phyloP scores from a whole-genome alignment of 495 filamentous ascomycete species.

The Trichoderma erinaceum region DNA sequence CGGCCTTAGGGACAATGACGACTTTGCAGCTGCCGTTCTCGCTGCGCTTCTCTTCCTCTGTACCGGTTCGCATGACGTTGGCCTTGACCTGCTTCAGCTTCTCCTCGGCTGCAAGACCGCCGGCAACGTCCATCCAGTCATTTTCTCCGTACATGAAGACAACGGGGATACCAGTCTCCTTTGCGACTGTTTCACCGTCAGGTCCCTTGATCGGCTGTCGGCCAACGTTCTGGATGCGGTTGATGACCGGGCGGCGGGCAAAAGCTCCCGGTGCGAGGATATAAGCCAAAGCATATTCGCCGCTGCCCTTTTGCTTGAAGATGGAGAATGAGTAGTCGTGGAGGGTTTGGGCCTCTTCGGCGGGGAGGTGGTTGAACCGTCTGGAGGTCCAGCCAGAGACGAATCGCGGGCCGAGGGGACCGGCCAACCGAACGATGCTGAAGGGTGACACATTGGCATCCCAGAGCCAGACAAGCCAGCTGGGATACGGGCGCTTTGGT shows the following conservation, averaged over 20 bases:
- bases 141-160: slow-evolving; percentile 93
- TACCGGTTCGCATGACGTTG: slow-evolving; percentile 51
- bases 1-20: slow-evolving; percentile 71
- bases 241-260: slow-evolving; percentile 80
- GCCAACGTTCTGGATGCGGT: slow-evolving; percentile 79
- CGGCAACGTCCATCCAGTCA: slow-evolving; percentile 96
- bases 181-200: slow-evolving; percentile 18
- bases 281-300: slow-evolving; percentile 91
- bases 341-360: slow-evolving; percentile 73
- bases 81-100: slow-evolving; percentile 66
- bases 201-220: slow-evolving; percentile 48
- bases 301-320: slow-evolving; percentile 87
- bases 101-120: slow-evolving; percentile 73
- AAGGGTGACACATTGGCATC: slow-evolving; percentile 97
- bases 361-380: slow-evolving; percentile 80
- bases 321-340: slow-evolving; percentile 91
- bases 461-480: slow-evolving; percentile 89
- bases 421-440: slow-evolving; percentile 77
- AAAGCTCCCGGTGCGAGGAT: slow-evolving; percentile 90
- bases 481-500: slow-evolving; percentile 58
- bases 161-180: slow-evolving; percentile 73
- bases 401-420: slow-evolving; percentile 85
- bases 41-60: slow-evolving; percentile 57
- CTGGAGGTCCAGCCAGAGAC: slow-evolving; percentile 93
- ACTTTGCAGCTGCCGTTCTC: slow-evolving; percentile 84